These are phyloP conservation scores for Diaporthe amygdali DNA, from an alignment of 2,329 filamentous ascomycete genomes.

Conservation along the genomic window DNA sequence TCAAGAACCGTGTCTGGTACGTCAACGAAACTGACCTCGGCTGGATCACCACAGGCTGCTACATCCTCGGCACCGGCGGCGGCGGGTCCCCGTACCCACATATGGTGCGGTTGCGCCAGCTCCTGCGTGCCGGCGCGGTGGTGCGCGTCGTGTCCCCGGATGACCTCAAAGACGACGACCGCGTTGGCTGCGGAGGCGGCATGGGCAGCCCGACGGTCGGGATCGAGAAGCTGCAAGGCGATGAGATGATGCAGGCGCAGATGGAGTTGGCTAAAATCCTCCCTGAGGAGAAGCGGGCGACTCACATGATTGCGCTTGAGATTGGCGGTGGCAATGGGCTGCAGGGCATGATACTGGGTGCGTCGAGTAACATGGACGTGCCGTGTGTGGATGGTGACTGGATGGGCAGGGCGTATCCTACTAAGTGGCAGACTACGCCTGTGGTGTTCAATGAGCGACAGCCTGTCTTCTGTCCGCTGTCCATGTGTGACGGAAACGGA, in stretches of 20 bases:
- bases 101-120: constrained; percentile 55
- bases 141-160: constrained; percentile 57
- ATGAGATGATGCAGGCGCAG: constrained; percentile 59
- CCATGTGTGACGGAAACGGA: constrained; percentile 58
- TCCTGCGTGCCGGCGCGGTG: constrained; percentile 54
- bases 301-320: constrained; percentile 66
- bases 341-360: constrained; percentile 61
- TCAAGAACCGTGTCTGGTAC: constrained; percentile 59
- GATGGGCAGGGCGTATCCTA: constrained; percentile 59
- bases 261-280: constrained; percentile 58
- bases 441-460: constrained; percentile 55
- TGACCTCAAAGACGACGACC: constrained; percentile 54
- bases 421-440: constrained; percentile 60
- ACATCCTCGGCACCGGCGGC: constrained; percentile 66
- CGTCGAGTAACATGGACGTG: constrained; percentile 55
- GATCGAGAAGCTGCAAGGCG: constrained; percentile 63
- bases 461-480: constrained; percentile 50
- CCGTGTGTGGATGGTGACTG: constrained; percentile 56
- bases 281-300: constrained; percentile 42
- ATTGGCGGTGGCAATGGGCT: constrained; percentile 72
- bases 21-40: constrained; percentile 62
- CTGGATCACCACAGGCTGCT: constrained; percentile 64
- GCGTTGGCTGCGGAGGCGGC: constrained; percentile 61
- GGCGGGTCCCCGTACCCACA: constrained; percentile 60
- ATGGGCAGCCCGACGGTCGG: constrained; percentile 65